Percentiles rank a stretch among this genome's conserved stretches.
These are phyloP conservation scores for Trichoderma parareesei DNA, from an alignment of 495 filamentous ascomycete genomes.

Conservation along the genomic window DNA sequence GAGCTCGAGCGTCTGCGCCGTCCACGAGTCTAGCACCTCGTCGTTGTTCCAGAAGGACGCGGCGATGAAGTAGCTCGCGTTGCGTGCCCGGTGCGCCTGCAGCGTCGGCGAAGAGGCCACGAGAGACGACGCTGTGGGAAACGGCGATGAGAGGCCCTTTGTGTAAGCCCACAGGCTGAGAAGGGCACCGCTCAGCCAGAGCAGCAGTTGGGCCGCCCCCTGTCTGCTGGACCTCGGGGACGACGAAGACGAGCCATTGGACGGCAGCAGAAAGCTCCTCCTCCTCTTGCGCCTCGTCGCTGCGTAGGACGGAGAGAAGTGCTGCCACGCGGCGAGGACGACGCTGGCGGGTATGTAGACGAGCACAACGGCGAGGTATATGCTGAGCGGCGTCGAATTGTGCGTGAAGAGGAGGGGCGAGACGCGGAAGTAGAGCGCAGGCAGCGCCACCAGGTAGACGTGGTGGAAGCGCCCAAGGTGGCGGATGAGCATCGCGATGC, in stretches of 20 bases:
- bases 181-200: constrained; percentile 1
- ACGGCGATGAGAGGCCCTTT: background rate
- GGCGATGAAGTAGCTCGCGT: constrained; percentile 7
- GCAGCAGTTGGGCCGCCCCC: background rate
- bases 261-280: constrained; percentile 3
- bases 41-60: constrained; percentile 7
- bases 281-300: constrained; percentile 1
- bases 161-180: constrained; percentile 4
- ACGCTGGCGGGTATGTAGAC: constrained; percentile 1
- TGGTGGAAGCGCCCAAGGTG: background rate
- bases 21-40: constrained; percentile 1
- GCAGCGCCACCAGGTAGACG: background rate
- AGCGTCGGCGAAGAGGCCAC: background rate
- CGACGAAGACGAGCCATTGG: background rate
- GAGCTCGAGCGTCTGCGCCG: background rate
- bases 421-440: background rate
- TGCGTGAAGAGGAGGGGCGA: background rate
- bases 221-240: background rate
- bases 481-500: background rate
- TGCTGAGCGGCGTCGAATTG: background rate
- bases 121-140: background rate
- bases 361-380: constrained; percentile 3
- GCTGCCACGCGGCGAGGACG: background rate
- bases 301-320: background rate
- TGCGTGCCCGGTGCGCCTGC: background rate